A percentile compares a stretch with the other conserved stretches of the same genome.
These are phyloP conservation scores for Pleodorina starrii DNA, from an alignment of 139 green algal species.

Conservation along the genomic window DNA sequence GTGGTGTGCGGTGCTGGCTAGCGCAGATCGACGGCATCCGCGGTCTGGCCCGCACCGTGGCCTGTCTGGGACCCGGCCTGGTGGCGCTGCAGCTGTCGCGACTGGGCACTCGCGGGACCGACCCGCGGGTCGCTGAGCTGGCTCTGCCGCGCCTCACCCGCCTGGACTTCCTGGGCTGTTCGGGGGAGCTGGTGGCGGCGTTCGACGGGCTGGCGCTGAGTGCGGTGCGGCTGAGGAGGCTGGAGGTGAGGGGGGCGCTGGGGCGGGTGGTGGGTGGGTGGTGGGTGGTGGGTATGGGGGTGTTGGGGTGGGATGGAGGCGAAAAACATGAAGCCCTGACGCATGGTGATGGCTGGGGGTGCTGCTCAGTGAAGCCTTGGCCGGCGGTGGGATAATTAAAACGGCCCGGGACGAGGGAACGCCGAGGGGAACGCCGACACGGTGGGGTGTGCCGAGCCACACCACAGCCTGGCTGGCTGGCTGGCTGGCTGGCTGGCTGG, in stretches of 20 bases:
- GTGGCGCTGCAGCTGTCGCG: background rate
- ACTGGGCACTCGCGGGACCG: background rate
- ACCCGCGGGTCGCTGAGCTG: conserved; percentile 19
- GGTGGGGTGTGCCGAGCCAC: too few relatives aligned
- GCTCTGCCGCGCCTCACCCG: conserved; percentile 19
- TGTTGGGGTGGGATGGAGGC: background rate
- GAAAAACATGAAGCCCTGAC: background rate
- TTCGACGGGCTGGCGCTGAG: conserved; percentile 37
- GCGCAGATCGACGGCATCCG: conserved; percentile 42
- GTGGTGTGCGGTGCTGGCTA: too few relatives aligned
- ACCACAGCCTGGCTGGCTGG: background rate
- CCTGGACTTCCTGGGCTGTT: conserved; percentile 26
- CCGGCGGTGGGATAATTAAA: too few relatives aligned
- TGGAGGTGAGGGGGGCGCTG: background rate
- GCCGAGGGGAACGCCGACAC: too few relatives aligned
- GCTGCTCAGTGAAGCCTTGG: background rate
- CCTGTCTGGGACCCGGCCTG: conserved; percentile 4
- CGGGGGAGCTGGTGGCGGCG: background rate
- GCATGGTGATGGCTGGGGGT: background rate
- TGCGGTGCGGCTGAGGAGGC: background rate
- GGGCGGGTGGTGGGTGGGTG: background rate
- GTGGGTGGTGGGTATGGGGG: too few relatives aligned
- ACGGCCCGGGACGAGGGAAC: too few relatives aligned
- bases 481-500: background rate
- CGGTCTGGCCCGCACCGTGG: conserved; percentile 23